A percentile compares a stretch with the other conserved stretches of the same genome.
Evolutionary conservation across 306 rosid genomes (phyloP).

Genomic region (Aeschynomene evenia): DNA sequence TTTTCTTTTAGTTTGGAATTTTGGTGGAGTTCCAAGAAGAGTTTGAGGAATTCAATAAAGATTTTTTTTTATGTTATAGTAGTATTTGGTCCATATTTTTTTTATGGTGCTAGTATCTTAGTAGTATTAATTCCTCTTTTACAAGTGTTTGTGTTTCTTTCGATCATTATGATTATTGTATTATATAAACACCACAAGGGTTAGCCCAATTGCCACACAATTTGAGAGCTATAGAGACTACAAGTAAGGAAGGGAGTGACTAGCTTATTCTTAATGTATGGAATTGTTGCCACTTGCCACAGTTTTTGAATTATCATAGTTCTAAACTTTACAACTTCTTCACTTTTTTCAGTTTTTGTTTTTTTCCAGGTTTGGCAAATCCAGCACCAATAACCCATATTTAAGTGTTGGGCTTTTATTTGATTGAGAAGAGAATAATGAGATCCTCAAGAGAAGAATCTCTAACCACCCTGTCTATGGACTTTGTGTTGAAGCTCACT

Average conservation of each 20-base stretch:
- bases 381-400: conserved; percentile 93
- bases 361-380: conserved; percentile 80
- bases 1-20: conserved; percentile 63
- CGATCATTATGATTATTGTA: too few species aligned
- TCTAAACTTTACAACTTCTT: not conserved
- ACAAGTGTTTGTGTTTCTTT: too few species aligned
- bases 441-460: conserved; percentile 68
- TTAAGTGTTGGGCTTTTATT: not conserved
- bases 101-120: too few species aligned
- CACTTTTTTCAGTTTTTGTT: conserved; percentile 5
- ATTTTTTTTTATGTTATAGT: too few species aligned
- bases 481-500: conserved; percentile 56
- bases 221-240: too few species aligned
- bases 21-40: conserved; percentile 83
- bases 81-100: too few species aligned
- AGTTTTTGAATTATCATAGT: not conserved
- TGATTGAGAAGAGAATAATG: conserved; percentile 37
- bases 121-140: too few species aligned
- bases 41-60: conserved; percentile 79
- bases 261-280: too few species aligned
- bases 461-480: conserved; percentile 50
- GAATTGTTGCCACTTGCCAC: not conserved
- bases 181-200: too few species aligned
- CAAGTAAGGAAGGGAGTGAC: conserved; percentile 39
- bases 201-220: too few species aligned